Evolutionary conservation across 257 asterid genomes (phyloP), one percentile per base, ranked within the genome.

Genomic region (Jacaranda mimosifolia): DNA sequence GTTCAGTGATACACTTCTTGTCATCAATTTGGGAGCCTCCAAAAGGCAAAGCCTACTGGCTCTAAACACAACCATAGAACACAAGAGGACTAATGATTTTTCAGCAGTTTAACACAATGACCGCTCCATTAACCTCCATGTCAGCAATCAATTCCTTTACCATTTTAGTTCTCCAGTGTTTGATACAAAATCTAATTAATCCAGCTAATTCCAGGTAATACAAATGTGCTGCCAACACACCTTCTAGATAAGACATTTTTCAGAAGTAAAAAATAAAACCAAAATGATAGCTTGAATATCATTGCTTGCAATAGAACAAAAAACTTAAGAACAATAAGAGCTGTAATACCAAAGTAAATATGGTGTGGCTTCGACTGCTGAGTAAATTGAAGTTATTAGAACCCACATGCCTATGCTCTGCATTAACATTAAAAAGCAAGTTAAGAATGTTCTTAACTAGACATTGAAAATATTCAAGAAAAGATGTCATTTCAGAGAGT

Each of bases 281-380:
- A 40, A 57, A 38, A 65, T 18, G 62, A 66, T 70, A 43, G 73
- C 64, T 21, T 18, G 35, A 43, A 63, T 67, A 56, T 53, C 51
- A 53, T 65, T 43, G n/a, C 60, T 14, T 3, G 53, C 51, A 74
- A 52, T 12, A 40, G 69, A 68, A 56, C 40, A 70, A 52, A 59
- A 45, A 74, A 84, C 70, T 45, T 58, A 79, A 57, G 72, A 77
- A 66, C n/a, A 75, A 60, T 59, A 70, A 77, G 78, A 78, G 73
- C 19, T 72, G 45, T 40, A 80, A 70, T 86, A 92, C 97, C 97
- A 92, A 79, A 66, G 97, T 92, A 82, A 92, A 92, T 81, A 92
- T 92, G 38, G 97, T 92, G 85, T 92, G 97, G 89, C 97, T 92
- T 81, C 97, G 94, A 84, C 97, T 92, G 93, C 97, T 92, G 82